Evolutionary conservation across 805 yeast genomes (phyloP).

Genomic region (Millerago galiae): DNA sequence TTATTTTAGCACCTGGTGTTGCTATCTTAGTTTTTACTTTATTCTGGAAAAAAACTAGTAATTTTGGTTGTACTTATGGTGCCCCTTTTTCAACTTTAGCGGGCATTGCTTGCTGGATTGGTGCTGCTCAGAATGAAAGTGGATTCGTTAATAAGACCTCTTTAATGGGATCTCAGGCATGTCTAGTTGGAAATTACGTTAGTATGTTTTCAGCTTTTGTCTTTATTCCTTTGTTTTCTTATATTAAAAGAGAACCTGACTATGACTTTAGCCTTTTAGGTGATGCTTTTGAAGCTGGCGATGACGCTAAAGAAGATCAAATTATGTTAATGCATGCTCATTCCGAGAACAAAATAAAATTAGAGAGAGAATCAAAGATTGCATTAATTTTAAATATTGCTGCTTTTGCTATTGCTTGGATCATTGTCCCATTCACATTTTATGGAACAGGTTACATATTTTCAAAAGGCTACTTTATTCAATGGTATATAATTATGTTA

Average conservation of each 20-base stretch:
- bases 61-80: constrained; percentile 18
- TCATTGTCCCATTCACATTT: constrained; percentile 27
- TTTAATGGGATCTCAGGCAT: constrained; percentile 13
- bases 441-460: constrained; percentile 31
- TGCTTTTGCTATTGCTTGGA: constrained; percentile 24
- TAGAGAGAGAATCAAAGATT: constrained; percentile 33
- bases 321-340: constrained; percentile 22
- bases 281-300: constrained; percentile 25
- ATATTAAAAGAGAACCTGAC: constrained; percentile 12
- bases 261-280: constrained; percentile 22
- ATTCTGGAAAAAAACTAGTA: constrained; percentile 24
- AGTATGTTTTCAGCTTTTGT: constrained; percentile 23
- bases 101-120: constrained; percentile 23
- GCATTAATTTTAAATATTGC: constrained; percentile 34
- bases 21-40: constrained; percentile 27
- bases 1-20: constrained; percentile 33
- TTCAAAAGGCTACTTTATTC: constrained; percentile 30
- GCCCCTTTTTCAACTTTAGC: constrained; percentile 21
- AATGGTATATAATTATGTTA: constrained; percentile 31
- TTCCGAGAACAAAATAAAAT: constrained; percentile 16
- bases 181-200: constrained; percentile 18
- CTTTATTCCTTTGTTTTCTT: constrained; percentile 26
- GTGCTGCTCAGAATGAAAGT: constrained; percentile 18
- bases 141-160: constrained; percentile 16
- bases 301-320: constrained; percentile 30